Conservation (phyloP, 768 basidiomycete species). For the Serendipita indica region DNA sequence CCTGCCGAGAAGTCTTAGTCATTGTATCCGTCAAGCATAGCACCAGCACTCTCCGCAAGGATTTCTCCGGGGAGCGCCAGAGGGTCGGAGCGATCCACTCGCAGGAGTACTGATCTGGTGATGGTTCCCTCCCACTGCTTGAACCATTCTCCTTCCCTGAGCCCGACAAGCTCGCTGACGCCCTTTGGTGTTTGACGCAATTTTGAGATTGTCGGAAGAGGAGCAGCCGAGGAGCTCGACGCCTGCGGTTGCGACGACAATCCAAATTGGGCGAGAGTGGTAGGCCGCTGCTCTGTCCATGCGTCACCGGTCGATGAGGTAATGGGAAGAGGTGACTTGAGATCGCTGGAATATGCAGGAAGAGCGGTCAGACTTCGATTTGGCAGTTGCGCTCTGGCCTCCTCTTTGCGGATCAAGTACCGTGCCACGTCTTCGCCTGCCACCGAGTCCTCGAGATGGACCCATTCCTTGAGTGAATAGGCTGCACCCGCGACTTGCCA, state of each 20-base stretch:
- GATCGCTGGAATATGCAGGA: background rate
- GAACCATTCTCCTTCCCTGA: constrained; percentile 68
- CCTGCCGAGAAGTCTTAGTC: background rate
- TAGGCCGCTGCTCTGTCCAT: background rate
- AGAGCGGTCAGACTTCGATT: background rate
- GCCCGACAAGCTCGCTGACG: constrained; percentile 33
- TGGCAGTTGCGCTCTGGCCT: background rate
- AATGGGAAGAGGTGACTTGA: constrained; percentile 8
- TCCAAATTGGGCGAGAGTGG: background rate
- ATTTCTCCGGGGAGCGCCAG: constrained; percentile 6
- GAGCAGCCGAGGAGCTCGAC: constrained; percentile 7
- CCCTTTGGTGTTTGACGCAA: constrained; percentile 20
- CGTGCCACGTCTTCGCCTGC: constrained; percentile 12
- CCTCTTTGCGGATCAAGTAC: constrained; percentile 5
- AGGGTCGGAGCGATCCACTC: constrained; percentile 13
- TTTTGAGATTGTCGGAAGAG: background rate
- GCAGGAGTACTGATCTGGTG: constrained; percentile 34
- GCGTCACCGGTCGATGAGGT: constrained; percentile 10
- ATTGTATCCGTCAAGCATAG: constrained; percentile 13
- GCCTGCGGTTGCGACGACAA: constrained; percentile 11
- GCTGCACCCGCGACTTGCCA: constrained; percentile 69
- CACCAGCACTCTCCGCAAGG: constrained; percentile 9
- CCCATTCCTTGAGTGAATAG: constrained; percentile 40
- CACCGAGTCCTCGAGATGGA: constrained; percentile 12
- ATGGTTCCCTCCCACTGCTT: constrained; percentile 60